Evolutionary conservation across 2,329 filamentous ascomycete species (phyloP), one percentile per base, ranked within the genome.

Genomic region (Ceratocystis colombiana): DNA sequence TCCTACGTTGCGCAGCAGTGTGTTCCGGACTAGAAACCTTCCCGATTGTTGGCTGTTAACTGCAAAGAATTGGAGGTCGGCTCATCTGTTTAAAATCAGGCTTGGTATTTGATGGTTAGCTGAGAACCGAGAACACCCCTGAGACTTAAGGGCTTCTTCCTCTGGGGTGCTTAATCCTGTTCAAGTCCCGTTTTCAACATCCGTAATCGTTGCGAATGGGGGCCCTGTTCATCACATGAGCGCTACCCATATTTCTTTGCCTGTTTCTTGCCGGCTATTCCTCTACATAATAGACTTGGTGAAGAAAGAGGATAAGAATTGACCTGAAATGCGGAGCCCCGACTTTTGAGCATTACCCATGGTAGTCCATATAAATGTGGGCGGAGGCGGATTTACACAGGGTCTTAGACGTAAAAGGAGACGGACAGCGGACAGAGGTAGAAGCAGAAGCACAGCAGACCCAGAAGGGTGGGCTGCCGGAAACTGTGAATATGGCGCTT

Each of bases 151-250:
- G 37, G 30, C 30, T 33, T 33, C 7, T 33, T 33, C 7, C 17
- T 57, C 15, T 28, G 22, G 53, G 20, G 20, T 59, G 12, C 53
- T 59, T 8, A 8, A 30, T 33, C 17, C 10, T n/a, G 33, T 10
- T 17, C 25, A 59, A 59, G 25, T 59, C 12, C 53, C 53, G 53
- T 30, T 59, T 59, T 59, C 53, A 17, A 20, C 28, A 30, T 59
- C 53, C 53, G 53, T 20, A 30, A 3, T 30, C 20, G 53, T 28
- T 15, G 28, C 10, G 22, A 33, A 57, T 30, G 17, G 28, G 25
- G 53, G 25, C 53, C 53, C n/a, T 59, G 53, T 59, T 22, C 53
- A n/a, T 59, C 25, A 59, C 53, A 59, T 59, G 53, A n/a, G 28
- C 25, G 17, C 12, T 50, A 15, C 22, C 15, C 12, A 3, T 22